Conservation (phyloP, 331 rosid species). For the Arachis monticola region DNA sequence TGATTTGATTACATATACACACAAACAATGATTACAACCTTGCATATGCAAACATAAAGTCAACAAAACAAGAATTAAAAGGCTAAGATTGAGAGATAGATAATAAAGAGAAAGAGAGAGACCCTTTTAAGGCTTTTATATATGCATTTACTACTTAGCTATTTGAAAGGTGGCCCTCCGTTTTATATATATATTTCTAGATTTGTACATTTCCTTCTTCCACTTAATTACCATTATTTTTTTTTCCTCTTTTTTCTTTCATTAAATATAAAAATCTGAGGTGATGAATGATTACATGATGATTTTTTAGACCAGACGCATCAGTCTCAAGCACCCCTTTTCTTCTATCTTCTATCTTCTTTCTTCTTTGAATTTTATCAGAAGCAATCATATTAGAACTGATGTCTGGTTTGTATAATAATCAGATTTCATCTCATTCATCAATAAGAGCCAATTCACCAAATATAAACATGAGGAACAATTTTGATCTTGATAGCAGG, state of each 20-base stretch:
- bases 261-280: conserved; percentile 14
- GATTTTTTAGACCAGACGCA: conserved; percentile 25
- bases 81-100: conserved; percentile 35
- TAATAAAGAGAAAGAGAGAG: conserved; percentile 27
- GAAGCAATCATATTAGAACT: conserved; percentile 34
- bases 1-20: background rate
- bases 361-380: conserved; percentile 27
- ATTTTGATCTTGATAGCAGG: conserved; percentile 64
- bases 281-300: conserved; percentile 1
- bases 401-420: conserved; percentile 77
- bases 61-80: conserved; percentile 48
- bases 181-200: conserved; percentile 32
- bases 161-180: conserved; percentile 51
- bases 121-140: conserved; percentile 40
- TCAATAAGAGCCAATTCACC: conserved; percentile 74
- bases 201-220: conserved; percentile 41
- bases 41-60: conserved; percentile 46
- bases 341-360: conserved; percentile 9
- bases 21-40: conserved; percentile 3
- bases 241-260: conserved; percentile 25
- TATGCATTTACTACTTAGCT: conserved; percentile 47
- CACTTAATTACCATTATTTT: conserved; percentile 33
- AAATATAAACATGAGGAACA: conserved; percentile 63
- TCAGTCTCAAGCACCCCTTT: conserved; percentile 27
- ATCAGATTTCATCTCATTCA: conserved; percentile 73